These are phyloP conservation scores for Extremus antarcticus DNA, from an alignment of 495 filamentous ascomycete genomes.

Conservation along the genomic window DNA sequence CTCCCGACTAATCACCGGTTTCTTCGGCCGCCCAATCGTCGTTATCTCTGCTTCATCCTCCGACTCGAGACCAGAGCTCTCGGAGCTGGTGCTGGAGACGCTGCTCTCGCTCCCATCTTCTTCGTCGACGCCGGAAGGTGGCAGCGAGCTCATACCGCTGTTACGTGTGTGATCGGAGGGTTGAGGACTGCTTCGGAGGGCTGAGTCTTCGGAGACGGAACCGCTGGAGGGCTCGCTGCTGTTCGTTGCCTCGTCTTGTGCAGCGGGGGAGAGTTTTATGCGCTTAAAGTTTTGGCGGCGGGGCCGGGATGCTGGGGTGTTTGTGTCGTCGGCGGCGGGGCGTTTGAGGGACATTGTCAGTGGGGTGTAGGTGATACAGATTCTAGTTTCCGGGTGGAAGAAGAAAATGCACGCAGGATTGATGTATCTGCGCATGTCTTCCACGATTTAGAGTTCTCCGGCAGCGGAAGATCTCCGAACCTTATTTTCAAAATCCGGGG, in stretches of 20 bases:
- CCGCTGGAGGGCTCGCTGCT: slow-evolving; percentile 10
- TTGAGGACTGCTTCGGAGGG: slow-evolving; percentile 7
- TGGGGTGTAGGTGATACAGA: too few relatives aligned
- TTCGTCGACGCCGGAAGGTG: neutral
- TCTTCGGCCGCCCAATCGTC: slow-evolving; percentile 7
- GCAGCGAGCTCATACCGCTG: slow-evolving; percentile 12
- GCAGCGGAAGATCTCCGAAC: neutral
- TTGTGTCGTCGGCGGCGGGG: neutral
- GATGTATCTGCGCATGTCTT: too few relatives aligned
- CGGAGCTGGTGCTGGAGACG: slow-evolving; percentile 5
- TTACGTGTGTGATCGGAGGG: neutral
- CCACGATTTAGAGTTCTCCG: neutral
- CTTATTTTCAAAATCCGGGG: neutral
- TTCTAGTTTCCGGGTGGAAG: too few relatives aligned
- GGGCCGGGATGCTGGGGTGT: neutral
- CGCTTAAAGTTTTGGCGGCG: slow-evolving; percentile 6
- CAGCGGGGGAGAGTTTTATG: slow-evolving; percentile 1
- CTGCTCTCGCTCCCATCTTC: slow-evolving; percentile 12
- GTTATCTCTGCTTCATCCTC: neutral
- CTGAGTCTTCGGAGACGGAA: slow-evolving; percentile 17
- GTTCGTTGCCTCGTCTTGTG: neutral
- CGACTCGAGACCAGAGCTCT: neutral
- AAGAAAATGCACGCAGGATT: too few relatives aligned
- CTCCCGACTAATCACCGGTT: slow-evolving; percentile 1
- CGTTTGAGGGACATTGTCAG: neutral